Base-by-base conservation (phyloP, 345 rosid genomes). In the Erodium maritimum region DNA sequence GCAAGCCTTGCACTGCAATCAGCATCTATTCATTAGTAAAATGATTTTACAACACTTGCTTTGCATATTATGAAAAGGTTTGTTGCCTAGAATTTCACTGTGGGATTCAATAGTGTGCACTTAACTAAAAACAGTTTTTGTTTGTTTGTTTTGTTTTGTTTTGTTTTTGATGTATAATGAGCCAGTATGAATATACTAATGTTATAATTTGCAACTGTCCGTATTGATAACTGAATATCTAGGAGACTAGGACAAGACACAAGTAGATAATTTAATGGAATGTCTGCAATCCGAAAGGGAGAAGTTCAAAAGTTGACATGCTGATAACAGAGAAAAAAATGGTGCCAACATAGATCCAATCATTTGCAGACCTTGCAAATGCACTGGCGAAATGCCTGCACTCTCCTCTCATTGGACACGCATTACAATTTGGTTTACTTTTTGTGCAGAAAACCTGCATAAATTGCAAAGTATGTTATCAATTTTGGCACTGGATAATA, bases 301-400 rank as follows among this genome's bases (percentile, higher is more conserved):
- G n/a, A n/a, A n/a, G n/a, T 29, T 29, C 9, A 11, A 29, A 5
- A 29, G 37, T 29, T 29, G 8, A 29, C 37, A 29, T 29, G 48
- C 48, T 42, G 12, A 0, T 14, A 10, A 42, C 17, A 42, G 48
- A 42, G 48, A 29, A 29, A 29, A n/a, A 6, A 29, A 42, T 42
- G 48, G 17, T 42, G 17, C 46, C 4, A 37, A 11, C 48, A 42
- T 42, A 42, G 48, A 42, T 42, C 16, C 14, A 42, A 42, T 42
- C 14, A 10, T 11, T 42, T 7, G 17, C 48, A 42, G 16, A 89
- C 99, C 99, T 93, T 79, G 99, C 97, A 75, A 89, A 93, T 45
- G 95, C 99, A 74, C 99, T 93, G 8, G 99, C 97, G 71, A 93
- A 93, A 65, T 93, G 97, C 74, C 97, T 83, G 72, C 99, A 93